Base-by-base conservation (phyloP, 495 filamentous ascomycete genomes). In the Corynascus novoguineensis region DNA sequence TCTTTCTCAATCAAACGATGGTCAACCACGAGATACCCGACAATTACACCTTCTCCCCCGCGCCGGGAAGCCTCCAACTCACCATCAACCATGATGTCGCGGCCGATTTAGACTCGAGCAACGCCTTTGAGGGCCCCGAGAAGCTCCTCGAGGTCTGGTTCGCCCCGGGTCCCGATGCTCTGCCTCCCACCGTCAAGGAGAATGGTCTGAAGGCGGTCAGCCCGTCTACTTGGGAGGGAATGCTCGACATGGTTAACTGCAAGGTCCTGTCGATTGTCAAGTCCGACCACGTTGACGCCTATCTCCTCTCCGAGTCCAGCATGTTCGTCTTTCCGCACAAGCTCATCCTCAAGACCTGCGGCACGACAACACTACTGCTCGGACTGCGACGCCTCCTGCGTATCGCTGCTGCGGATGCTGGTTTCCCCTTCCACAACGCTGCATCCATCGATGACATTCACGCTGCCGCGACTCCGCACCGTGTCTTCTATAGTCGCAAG, bases 291-390 rank as follows among this genome's bases (percentile, higher is more conserved):
- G 86, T 97, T 55, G 95, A 99, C 70, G 95, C 95, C 61, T 99
- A 99, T 65, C 83, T 99, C 31, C 82, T 99, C 50, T 97, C 93
- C 50, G 95, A 99, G 74, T 97, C 95, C 19, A 97, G 93, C 84
- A 89, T 99, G 92, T 99, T 99, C 71, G 91, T 99, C 62, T 99
- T 95, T 71, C 91, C 91, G 22, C 93, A 99, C 82, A 99, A 99
- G 77, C 77, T 99, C 47, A 95, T 99, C 61, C 79, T 99, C 44
- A 99, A 99, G 83, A 99, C 95, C 11, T 99, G 95, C 67, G 95
- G 95, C 50, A 99, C 95, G 7, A 99, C 95, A 4, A 99, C 95
- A 0, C 75, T 99, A 59, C 80, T 99, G 14, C 85, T 85, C 19
- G 95, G 95, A 14, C 78, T 99, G 49, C 89, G 86, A 29, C 87